Evolutionary conservation across 345 rosid species (phyloP).

Genomic region (Eucalyptus tenuipes): DNA sequence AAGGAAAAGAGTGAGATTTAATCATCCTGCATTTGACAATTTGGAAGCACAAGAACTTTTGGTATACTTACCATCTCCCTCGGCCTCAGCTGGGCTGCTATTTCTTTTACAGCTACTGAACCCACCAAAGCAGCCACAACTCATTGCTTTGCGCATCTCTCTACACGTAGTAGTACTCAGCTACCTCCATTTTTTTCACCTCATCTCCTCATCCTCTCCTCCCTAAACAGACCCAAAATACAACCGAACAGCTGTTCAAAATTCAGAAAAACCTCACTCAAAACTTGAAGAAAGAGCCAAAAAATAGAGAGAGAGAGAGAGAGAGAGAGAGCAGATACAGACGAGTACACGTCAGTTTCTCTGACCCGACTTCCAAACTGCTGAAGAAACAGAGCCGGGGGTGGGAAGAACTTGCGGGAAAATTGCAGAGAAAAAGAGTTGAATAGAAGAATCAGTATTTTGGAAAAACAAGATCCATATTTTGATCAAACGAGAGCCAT

Average conservation of each 20-base stretch:
- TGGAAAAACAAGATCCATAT: not conserved
- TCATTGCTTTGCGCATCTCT: constrained; percentile 28
- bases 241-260: not conserved
- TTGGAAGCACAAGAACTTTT: not conserved
- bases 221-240: not conserved
- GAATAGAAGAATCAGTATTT: not conserved
- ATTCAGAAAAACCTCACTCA: not conserved
- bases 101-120: constrained; percentile 20
- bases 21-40: not conserved
- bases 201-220: constrained; percentile 7
- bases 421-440: not conserved
- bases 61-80: constrained; percentile 33
- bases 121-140: constrained; percentile 35
- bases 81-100: constrained; percentile 4
- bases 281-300: not conserved
- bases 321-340: not conserved
- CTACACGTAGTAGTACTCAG: not conserved
- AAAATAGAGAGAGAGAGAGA: not conserved
- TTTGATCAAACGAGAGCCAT: not conserved
- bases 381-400: not conserved
- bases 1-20: not conserved
- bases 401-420: not conserved
- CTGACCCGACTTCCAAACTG: not conserved
- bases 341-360: not conserved
- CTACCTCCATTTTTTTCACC: constrained; percentile 33